Conservation (phyloP, 2,329 filamentous ascomycete species). For the Ophiostoma australiae region DNA sequence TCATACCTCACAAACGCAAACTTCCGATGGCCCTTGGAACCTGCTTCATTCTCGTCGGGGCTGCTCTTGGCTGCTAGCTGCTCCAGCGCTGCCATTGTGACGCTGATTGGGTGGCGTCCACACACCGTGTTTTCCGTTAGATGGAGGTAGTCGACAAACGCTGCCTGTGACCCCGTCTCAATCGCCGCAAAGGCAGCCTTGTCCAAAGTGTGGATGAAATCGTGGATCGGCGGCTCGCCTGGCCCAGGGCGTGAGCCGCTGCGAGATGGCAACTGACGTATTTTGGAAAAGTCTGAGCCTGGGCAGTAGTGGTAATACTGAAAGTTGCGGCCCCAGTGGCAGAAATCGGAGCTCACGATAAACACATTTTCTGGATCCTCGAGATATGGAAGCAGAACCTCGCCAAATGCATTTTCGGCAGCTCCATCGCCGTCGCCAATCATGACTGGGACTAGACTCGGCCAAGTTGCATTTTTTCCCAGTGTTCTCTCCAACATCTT, state of each 20-base stretch:
- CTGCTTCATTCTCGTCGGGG: neutral
- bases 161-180: conserved; percentile 64
- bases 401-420: conserved; percentile 65
- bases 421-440: conserved; percentile 66
- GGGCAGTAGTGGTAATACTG: conserved; percentile 74
- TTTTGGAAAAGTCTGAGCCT: conserved; percentile 39
- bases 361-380: conserved; percentile 72
- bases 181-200: conserved; percentile 79
- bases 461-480: conserved; percentile 46
- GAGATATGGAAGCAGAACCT: conserved; percentile 71
- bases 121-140: conserved; percentile 87
- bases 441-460: conserved; percentile 77
- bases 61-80: conserved; percentile 41
- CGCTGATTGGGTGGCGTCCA: conserved; percentile 88
- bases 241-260: conserved; percentile 34
- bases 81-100: conserved; percentile 85
- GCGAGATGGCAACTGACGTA: conserved; percentile 36
- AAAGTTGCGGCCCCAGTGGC: conserved; percentile 88
- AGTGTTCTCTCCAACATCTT: conserved; percentile 59
- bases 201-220: conserved; percentile 78
- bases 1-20: conserved; percentile 86
- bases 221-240: conserved; percentile 60
- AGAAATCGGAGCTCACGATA: conserved; percentile 91
- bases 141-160: conserved; percentile 64
- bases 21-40: conserved; percentile 23